These are phyloP conservation scores for Phoma sp. DNA, from an alignment of 2,329 filamentous ascomycete species.

Conservation along the genomic window DNA sequence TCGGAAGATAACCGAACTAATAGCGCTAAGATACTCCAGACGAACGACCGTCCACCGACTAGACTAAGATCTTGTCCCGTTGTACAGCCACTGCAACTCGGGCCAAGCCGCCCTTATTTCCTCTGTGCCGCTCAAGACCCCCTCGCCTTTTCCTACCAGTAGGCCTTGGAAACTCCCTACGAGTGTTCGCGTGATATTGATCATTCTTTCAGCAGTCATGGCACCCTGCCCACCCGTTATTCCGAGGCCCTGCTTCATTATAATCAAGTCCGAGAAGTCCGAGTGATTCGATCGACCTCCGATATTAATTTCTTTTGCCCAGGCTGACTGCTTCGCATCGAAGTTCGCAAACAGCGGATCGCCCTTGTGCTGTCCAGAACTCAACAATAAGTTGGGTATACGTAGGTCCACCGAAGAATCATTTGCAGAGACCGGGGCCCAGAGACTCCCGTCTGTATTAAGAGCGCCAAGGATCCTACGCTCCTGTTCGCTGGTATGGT, in stretches of 20 bases:
- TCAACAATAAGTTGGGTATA: conserved; percentile 1
- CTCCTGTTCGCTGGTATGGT: neutral
- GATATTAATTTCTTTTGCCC: conserved; percentile 16
- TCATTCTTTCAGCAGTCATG: conserved; percentile 14
- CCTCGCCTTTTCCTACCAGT: neutral
- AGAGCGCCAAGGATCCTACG: neutral
- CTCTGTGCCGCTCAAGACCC: neutral
- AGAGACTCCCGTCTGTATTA: conserved; percentile 1
- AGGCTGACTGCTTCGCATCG: conserved; percentile 11
- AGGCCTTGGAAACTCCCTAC: conserved; percentile 13
- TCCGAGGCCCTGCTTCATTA: conserved; percentile 18
- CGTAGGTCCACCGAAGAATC: neutral
- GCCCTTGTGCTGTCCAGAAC: neutral
- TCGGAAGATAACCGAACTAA: too few species aligned
- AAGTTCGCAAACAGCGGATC: conserved; percentile 21
- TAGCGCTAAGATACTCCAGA: too few species aligned
- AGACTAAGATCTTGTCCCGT: neutral
- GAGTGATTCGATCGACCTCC: conserved; percentile 17
- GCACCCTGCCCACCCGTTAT: conserved; percentile 13
- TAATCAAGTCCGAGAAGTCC: conserved; percentile 24
- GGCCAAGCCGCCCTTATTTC: neutral
- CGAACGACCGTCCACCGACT: too few species aligned
- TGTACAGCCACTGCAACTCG: neutral
- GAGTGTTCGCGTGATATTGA: conserved; percentile 14
- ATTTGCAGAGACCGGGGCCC: neutral